These are phyloP conservation scores for Alternaria panax DNA, from an alignment of 2,329 filamentous ascomycete genomes.

Conservation along the genomic window DNA sequence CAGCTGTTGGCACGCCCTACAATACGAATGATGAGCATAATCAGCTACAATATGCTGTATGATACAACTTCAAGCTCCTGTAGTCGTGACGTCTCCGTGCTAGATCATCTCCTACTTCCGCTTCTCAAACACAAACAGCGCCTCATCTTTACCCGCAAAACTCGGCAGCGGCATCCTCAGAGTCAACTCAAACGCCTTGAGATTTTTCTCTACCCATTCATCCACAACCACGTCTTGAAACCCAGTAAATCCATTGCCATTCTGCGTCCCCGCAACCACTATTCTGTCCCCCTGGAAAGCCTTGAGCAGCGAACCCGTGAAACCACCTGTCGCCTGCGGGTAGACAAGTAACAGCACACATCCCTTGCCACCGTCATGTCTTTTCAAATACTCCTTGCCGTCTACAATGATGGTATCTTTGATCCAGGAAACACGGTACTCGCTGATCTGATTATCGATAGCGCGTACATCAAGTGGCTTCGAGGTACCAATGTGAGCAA, in stretches of 20 bases:
- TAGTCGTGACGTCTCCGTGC: not conserved
- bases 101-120: slow-evolving; percentile 17
- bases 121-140: slow-evolving; percentile 69
- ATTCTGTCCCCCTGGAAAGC: slow-evolving; percentile 70
- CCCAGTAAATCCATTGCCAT: slow-evolving; percentile 75
- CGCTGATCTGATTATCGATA: slow-evolving; percentile 72
- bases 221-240: slow-evolving; percentile 70
- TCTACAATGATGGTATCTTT: slow-evolving; percentile 69
- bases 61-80: not conserved
- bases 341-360: slow-evolving; percentile 75
- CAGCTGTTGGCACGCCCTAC: not conserved
- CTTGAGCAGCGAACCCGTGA: slow-evolving; percentile 68
- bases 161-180: slow-evolving; percentile 73
- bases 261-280: slow-evolving; percentile 78
- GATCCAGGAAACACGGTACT: slow-evolving; percentile 75
- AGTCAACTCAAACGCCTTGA: slow-evolving; percentile 65
- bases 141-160: slow-evolving; percentile 80
- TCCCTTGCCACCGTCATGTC: slow-evolving; percentile 56
- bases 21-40: slow-evolving; percentile 1
- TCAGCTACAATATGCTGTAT: not conserved
- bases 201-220: slow-evolving; percentile 68
- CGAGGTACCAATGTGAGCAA: slow-evolving; percentile 62
- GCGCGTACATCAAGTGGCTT: slow-evolving; percentile 65
- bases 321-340: slow-evolving; percentile 71
- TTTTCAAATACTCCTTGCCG: slow-evolving; percentile 65